Base-by-base conservation (phyloP, 2,329 filamentous ascomycete genomes). In the Phyllosticta citrichinensis region DNA sequence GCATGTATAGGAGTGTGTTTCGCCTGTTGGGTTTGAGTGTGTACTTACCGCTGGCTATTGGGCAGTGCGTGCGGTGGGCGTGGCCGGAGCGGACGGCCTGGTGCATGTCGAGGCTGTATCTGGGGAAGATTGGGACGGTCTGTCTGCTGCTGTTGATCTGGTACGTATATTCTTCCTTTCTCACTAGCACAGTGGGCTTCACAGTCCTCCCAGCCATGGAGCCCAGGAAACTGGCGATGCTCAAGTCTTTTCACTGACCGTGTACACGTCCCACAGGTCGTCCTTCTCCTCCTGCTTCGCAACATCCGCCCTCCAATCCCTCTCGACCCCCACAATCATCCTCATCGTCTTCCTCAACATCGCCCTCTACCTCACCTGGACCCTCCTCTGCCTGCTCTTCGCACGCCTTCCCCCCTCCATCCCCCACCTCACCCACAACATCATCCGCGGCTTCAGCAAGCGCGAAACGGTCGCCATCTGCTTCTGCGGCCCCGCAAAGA, bases 361-460 rank as follows among this genome's bases (percentile, higher is more conserved):
- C 22, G 60, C 40, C 27, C 55, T 58, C 33, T 62, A 62, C 60
- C 51, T 62, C 24, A 58, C 58, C 56, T 62, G 60, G 60, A 62
- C 60, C 11, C 19, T 58, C 33, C 47, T 62, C 52, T 62, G 60
- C 30, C 58, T 62, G 22, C 10, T 12, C n/a, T 25, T 22, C 19
- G 55, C 60, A 5, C 60, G 52, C 3, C 5, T 62, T 14, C 60
- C 55, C 52, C 47, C 54, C 8, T 35, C 33, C 22, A 35, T 54
- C 20, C 19, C 50, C 3, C 19, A 12, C n/a, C 22, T 24, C 33
- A 57, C 56, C 17, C 57, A 51, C 17, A 53, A 52, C 11, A 51
- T 62, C 53, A 5, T 57, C 8, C 55, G 56, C 8, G 55, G 33
- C 3, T 58, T 62, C 24, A 35, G 40, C 33, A 62, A 57, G 51